Conservation (phyloP, 2,329 filamentous ascomycete genomes). For the Neurospora sp. region DNA sequence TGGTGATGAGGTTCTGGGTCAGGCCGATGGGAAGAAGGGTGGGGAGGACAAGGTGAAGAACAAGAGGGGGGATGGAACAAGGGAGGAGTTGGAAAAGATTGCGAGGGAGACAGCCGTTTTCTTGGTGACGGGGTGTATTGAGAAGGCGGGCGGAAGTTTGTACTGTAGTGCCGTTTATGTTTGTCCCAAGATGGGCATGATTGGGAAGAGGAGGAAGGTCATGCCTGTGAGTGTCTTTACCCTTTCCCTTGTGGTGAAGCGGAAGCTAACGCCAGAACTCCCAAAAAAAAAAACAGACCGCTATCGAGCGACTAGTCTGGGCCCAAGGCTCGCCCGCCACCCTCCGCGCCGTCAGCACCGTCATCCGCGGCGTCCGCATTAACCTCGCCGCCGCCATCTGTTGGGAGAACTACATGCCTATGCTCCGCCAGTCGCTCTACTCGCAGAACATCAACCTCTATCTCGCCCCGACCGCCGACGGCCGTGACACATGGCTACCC, state of each 20-base stretch:
- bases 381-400: constrained; percentile 84
- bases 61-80: constrained; percentile 46
- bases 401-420: constrained; percentile 96
- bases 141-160: constrained; percentile 69
- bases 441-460: constrained; percentile 87
- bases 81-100: constrained; percentile 70
- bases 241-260: not conserved
- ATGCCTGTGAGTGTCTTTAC: constrained; percentile 57
- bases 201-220: constrained; percentile 85
- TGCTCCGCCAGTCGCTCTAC: constrained; percentile 76
- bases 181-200: constrained; percentile 58
- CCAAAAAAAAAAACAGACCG: constrained; percentile 43
- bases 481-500: constrained; percentile 69
- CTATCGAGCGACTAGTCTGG: constrained; percentile 76
- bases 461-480: constrained; percentile 82
- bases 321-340: constrained; percentile 74
- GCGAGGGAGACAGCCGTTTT: constrained; percentile 73
- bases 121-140: constrained; percentile 69
- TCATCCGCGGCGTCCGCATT: constrained; percentile 67
- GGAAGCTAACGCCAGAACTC: not conserved
- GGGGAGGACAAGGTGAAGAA: constrained; percentile 21
- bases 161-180: constrained; percentile 82
- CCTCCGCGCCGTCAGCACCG: constrained; percentile 68
- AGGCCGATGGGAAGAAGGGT: no score
- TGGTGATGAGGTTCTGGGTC: not conserved